Evolutionary conservation across 768 basidiomycete genomes (phyloP), one percentile per base, ranked within the genome.

Genomic region (Coprinellus micaceus): DNA sequence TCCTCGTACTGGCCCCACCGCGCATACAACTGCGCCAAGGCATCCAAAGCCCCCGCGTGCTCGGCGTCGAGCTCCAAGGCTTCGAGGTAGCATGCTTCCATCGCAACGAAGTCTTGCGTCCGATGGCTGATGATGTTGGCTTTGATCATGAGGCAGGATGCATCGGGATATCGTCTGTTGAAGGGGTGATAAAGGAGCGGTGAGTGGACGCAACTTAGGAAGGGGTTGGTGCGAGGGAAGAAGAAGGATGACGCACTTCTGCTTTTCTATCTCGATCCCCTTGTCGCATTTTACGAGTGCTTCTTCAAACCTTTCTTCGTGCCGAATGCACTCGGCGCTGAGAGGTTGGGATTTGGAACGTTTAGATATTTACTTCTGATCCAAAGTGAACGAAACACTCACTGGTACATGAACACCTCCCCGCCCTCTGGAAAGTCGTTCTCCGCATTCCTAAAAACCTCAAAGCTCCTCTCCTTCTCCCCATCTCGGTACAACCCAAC

Each of bases 391-490:
- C 9, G 17, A 37, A 9, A 9, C 9, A 79, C 87, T 57, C 63
- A 95, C 94, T 95, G 97, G 75, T 98, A 98, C 71, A 97, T 97
- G 60, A 86, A 84, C 2, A 92, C 91, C 72, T 97, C 95, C 64
- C 89, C 92, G 56, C 86, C 78, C 21, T 87, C 76, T 5, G 92
- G 89, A 87, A 98, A 97, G 2, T 82, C 76, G 62, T 86, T 82
- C 69, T 97, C 76, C 41, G 94, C 90, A 63, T 83, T 75, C 62
- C 94, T 77, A 82, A 98, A 99, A 10, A 86, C 89, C 13, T 87
- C 89, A 90, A 96, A 94, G 65, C 88, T 88, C 61, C 86, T 88
- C 19, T 81, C 84, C 11, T 88, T 64, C 59, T 91, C 81, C 29
- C 83, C 89, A 54, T 82, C 69, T 79, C 98, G 97, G 83, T 98